phyloP scores from a whole-genome alignment of 352 stramenopile genomes.

The Pythium pyrilobum region DNA sequence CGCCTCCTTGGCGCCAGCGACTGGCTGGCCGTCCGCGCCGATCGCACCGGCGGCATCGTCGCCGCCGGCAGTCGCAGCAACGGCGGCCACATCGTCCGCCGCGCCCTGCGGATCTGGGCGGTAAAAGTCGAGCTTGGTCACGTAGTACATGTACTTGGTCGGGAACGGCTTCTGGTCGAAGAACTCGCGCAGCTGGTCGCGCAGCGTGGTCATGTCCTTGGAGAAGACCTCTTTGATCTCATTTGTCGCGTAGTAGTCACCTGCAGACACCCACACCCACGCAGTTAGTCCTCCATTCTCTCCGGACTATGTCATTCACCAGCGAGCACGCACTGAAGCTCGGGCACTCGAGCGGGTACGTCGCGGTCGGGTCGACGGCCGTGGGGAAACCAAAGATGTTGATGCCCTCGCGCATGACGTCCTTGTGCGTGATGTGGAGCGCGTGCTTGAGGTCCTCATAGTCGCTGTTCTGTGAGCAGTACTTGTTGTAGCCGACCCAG shows the following conservation, averaged over 20 bases:
- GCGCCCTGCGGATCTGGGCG: slow-evolving; percentile 44
- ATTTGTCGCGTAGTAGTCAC: slow-evolving; percentile 54
- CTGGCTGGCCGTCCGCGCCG: not conserved
- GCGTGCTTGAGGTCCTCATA: slow-evolving; percentile 66
- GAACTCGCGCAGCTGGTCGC: slow-evolving; percentile 66
- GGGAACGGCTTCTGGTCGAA: slow-evolving; percentile 78
- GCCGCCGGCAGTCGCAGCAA: not conserved
- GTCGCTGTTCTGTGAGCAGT: slow-evolving; percentile 65
- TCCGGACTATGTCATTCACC: not conserved
- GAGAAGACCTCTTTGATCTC: slow-evolving; percentile 55
- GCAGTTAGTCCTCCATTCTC: not conserved
- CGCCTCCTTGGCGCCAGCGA: not conserved
- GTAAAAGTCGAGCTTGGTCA: slow-evolving; percentile 76
- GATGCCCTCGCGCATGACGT: slow-evolving; percentile 66
- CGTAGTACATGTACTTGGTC: slow-evolving; percentile 85
- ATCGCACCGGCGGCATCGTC: not conserved
- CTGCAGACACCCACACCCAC: slow-evolving; percentile 11
- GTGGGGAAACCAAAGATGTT: slow-evolving; percentile 64
- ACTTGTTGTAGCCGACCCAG: slow-evolving; percentile 89
- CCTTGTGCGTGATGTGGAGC: slow-evolving; percentile 65
- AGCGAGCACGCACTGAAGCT: slow-evolving; percentile 43
- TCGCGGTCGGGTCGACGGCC: slow-evolving; percentile 54
- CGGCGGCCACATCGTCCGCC: slow-evolving; percentile 26
- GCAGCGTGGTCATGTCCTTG: slow-evolving; percentile 68
- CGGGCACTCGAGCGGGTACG: slow-evolving; percentile 50